Conservation (phyloP, 1,284 basidiomycete species). For the Ceratorhiza oryzae-sativae region DNA sequence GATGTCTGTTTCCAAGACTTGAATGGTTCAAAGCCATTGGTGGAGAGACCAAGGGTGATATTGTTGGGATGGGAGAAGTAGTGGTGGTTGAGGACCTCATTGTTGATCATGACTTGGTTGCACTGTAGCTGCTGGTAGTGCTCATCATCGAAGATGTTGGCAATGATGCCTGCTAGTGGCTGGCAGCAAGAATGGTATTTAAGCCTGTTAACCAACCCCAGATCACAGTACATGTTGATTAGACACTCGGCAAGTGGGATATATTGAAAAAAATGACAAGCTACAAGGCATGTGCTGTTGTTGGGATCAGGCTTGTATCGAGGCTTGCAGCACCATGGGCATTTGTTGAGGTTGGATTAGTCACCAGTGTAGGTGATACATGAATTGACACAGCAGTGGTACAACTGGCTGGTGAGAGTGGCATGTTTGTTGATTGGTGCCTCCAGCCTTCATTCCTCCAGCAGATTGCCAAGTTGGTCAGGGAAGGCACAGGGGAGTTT, state of each 20-base stretch:
- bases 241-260: slow-evolving; percentile 42
- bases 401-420: neutral
- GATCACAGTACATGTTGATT: slow-evolving; percentile 9
- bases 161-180: neutral
- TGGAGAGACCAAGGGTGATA: slow-evolving; percentile 12
- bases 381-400: slow-evolving; percentile 41
- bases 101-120: neutral
- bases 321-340: slow-evolving; percentile 38
- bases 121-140: slow-evolving; percentile 8
- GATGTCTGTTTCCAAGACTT: slow-evolving; percentile 11
- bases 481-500: slow-evolving; percentile 29
- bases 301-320: slow-evolving; percentile 28
- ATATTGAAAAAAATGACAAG: slow-evolving; percentile 37
- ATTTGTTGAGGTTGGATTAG: slow-evolving; percentile 2
- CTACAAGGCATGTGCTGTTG: neutral
- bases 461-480: neutral
- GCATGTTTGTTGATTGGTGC: neutral
- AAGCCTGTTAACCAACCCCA: slow-evolving; percentile 37
- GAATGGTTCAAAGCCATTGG: slow-evolving; percentile 38
- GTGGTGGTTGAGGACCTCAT: neutral
- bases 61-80: slow-evolving; percentile 34
- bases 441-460: neutral
- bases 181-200: neutral
- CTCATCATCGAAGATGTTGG: slow-evolving; percentile 35
- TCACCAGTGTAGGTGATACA: slow-evolving; percentile 39